Base-by-base conservation (phyloP, 495 filamentous ascomycete genomes). In the Lentithecium fluviatile region DNA sequence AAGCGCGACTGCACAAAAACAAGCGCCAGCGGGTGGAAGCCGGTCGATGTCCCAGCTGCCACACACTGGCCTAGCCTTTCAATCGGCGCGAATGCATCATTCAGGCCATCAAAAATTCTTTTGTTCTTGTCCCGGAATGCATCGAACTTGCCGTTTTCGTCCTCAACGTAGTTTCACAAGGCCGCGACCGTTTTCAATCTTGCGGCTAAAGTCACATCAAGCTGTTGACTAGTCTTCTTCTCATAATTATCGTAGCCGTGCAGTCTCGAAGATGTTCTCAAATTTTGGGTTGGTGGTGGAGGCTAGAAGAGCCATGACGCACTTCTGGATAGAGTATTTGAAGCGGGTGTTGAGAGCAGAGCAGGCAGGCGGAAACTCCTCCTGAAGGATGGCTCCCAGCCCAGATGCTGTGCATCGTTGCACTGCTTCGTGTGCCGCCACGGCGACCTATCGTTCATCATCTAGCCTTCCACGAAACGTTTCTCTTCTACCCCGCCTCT, bases 261-360 rank as follows among this genome's bases (percentile, higher is more conserved):
- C 25, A 32, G 11, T 26, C 3, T 32, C 49, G 26, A 52, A 52
- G 26, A 52, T 52, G 20, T 32, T 52, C 15, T 52, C 49, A 24
- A 52, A 52, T 24, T 37, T 52, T 26, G 49, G 10, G 7, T 19
- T 52, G 23, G 49, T 5, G 2, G 25, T 17, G n/a, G 25, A 3
- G 29, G 29, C 10, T 32, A 10, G 29, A 10, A 10, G 29, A 32
- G 29, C 4, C 29, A 32, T 32, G 10, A 10, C 10, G 29, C 29
- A 32, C 29, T 4, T 3, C 29, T 32, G 29, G 3, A 4, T 10
- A 32, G 29, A 32, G 29, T 10, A 10, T 10, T 32, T 10, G 29
- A 32, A 32, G 29, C 29, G 4, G 29, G 29, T 10, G 29, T 32
- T 10, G 29, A 3, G 29, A 32, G 29, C 29, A 10, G 10, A 32